Evolutionary conservation across 2,329 filamentous ascomycete species (phyloP).

Genomic region (Aspergillus puulaauensis): DNA sequence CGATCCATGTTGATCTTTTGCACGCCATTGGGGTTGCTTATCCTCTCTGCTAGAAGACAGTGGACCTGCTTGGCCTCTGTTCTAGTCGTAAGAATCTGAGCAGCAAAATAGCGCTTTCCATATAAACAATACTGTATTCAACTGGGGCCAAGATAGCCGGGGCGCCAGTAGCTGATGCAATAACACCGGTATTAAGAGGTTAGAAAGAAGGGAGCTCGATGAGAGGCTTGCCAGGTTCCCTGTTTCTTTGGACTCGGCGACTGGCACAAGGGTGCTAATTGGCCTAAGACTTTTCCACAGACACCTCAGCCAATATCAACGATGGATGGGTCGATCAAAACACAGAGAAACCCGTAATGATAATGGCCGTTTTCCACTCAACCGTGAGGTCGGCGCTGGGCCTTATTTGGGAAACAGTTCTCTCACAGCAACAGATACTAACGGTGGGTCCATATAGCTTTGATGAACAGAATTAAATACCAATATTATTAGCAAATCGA

Average conservation of each 20-base stretch:
- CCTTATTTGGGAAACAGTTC: neutral
- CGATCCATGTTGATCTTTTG: neutral
- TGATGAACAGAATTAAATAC: neutral
- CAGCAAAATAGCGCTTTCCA: neutral
- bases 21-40: neutral
- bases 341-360: neutral
- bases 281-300: neutral
- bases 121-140: neutral
- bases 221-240: neutral
- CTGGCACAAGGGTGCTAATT: neutral
- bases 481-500: constrained; percentile 4
- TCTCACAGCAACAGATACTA: neutral
- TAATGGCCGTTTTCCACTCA: neutral
- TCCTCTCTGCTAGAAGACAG: neutral
- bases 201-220: neutral
- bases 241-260: neutral
- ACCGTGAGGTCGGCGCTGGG: neutral
- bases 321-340: neutral
- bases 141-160: neutral
- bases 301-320: neutral
- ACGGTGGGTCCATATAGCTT: neutral
- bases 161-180: constrained; percentile 1
- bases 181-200: constrained; percentile 7
- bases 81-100: neutral
- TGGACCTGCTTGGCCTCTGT: neutral